Evolutionary conservation across 805 yeast species (phyloP).

Genomic region (Kodamaea lidongshanica): DNA sequence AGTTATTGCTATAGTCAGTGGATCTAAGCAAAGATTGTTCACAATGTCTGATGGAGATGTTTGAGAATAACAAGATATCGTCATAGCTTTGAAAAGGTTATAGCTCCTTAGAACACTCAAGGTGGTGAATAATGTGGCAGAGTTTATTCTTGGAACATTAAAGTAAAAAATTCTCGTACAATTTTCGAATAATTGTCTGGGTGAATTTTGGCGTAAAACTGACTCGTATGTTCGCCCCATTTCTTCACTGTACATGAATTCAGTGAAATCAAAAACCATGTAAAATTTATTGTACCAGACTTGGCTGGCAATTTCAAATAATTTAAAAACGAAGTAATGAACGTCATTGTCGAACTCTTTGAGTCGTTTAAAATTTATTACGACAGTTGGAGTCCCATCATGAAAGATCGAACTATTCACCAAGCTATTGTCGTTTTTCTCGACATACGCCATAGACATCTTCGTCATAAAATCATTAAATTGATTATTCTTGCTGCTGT

Average conservation of each 20-base stretch:
- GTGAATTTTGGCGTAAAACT: conserved; percentile 41
- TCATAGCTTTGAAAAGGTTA: conserved; percentile 1
- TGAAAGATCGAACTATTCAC: conserved; percentile 60
- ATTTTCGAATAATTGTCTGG: conserved; percentile 45
- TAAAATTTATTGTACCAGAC: conserved; percentile 66
- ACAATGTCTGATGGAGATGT: conserved; percentile 29
- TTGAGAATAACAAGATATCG: conserved; percentile 22
- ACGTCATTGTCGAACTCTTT: conserved; percentile 32
- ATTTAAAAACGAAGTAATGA: conserved; percentile 51
- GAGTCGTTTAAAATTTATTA: conserved; percentile 39
- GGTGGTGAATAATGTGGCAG: conserved; percentile 13
- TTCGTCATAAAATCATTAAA: conserved; percentile 71
- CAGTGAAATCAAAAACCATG: conserved; percentile 64
- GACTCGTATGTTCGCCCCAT: conserved; percentile 25
- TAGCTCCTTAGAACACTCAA: conserved; percentile 17
- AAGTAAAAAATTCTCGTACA: conserved; percentile 50
- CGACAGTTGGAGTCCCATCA: conserved; percentile 69
- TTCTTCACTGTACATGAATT: conserved; percentile 32
- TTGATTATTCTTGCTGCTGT: conserved; percentile 42
- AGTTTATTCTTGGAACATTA: conserved; percentile 34
- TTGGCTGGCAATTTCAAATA: conserved; percentile 60
- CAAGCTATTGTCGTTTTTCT: conserved; percentile 38
- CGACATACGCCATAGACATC: conserved; percentile 50
- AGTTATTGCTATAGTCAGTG: conserved; percentile 27
- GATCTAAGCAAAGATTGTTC: conserved; percentile 30